phyloP scores from a whole-genome alignment of 2,329 filamentous ascomycete genomes.

The Gyromitra esculenta region DNA sequence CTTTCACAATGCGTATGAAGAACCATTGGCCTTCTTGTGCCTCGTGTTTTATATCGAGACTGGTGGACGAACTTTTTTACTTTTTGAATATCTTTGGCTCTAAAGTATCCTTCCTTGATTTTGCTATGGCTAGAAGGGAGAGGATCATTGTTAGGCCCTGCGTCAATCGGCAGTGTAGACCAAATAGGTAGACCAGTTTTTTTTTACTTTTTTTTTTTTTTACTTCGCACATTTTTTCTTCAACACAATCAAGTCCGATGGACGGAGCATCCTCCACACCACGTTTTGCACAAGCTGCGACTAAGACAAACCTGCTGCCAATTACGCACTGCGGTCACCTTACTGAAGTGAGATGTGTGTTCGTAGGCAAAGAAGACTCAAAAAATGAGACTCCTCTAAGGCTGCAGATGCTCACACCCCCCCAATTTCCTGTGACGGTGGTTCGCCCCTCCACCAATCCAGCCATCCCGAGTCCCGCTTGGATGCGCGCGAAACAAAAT shows the following conservation, averaged over 20 bases:
- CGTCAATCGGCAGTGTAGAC: slow-evolving; percentile 42
- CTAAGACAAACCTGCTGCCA: slow-evolving; percentile 48
- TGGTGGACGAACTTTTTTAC: slow-evolving; percentile 30
- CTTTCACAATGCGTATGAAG: slow-evolving; percentile 3
- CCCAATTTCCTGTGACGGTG: slow-evolving; percentile 31
- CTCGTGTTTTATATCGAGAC: slow-evolving; percentile 42
- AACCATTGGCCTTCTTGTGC: slow-evolving; percentile 31
- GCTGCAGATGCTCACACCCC: slow-evolving; percentile 15
- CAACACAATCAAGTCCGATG: slow-evolving; percentile 26
- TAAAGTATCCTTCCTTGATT: slow-evolving; percentile 14
- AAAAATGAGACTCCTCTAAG: slow-evolving; percentile 34
- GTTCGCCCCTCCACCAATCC: slow-evolving; percentile 39
- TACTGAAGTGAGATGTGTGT: slow-evolving; percentile 35
- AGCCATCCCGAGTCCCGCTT: slow-evolving; percentile 43
- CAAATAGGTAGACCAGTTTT: slow-evolving; percentile 31
- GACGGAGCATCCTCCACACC: slow-evolving; percentile 28
- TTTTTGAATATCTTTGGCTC: slow-evolving; percentile 18
- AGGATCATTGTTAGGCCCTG: slow-evolving; percentile 45
- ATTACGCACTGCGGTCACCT: slow-evolving; percentile 43
- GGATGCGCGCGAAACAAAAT: slow-evolving; percentile 47
- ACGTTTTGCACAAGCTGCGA: slow-evolving; percentile 24
- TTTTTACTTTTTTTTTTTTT: slow-evolving; percentile 47
- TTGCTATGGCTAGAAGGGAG: slow-evolving; percentile 32
- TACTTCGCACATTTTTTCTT: slow-evolving; percentile 22
- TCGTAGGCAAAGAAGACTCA: slow-evolving; percentile 32